Base-by-base conservation (phyloP, 805 yeast species). In the Wickerhamiella spandovensis region DNA sequence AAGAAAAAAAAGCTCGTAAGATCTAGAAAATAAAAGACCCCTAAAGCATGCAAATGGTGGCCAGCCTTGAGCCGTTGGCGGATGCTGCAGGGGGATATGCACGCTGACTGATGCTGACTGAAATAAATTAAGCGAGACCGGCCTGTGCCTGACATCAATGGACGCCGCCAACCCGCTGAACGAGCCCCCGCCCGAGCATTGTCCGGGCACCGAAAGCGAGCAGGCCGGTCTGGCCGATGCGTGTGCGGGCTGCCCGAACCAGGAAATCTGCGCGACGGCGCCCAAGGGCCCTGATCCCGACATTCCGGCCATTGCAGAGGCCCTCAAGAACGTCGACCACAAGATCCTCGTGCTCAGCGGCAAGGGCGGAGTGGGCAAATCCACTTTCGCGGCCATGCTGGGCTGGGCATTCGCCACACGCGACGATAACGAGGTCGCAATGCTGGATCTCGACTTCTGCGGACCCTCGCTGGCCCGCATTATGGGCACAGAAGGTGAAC, bases 151-250 rank as follows among this genome's bases (percentile, higher is more conserved):
- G 30, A 25, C 6, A 25, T 10, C 25, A 24, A 28, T 28, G 32
- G 12, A 28, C 32, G 32, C 32, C 32, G 32, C 32, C 5, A 15
- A 28, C 32, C 3, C 32, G 15, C 12, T 28, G 32, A 28, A 28
- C 5, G 56, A 50, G 37, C 88, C 92, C 0, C 94, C 83, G 61
- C 97, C 98, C 0, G 97, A 88, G 62, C 97, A 92, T 66, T 92
- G 99, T 69, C 98, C 98, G 0, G 99, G 98, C 1, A 95, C 97
- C 1, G 96, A 90, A 62, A 82, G 95, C 2, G 97, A 88, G 58
- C 67, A 69, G 48, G 98, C 99, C 1, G 99, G 99, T 7, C 79
- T 83, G 59, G 89, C 86, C 2, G 95, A 86, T 61, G 95, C 97
- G 12, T 92, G 99, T 63, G 75, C 70, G 8, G 96, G 97, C 10